These are phyloP conservation scores for Sporothrix luriei DNA, from an alignment of 2,329 filamentous ascomycete genomes.

Conservation along the genomic window DNA sequence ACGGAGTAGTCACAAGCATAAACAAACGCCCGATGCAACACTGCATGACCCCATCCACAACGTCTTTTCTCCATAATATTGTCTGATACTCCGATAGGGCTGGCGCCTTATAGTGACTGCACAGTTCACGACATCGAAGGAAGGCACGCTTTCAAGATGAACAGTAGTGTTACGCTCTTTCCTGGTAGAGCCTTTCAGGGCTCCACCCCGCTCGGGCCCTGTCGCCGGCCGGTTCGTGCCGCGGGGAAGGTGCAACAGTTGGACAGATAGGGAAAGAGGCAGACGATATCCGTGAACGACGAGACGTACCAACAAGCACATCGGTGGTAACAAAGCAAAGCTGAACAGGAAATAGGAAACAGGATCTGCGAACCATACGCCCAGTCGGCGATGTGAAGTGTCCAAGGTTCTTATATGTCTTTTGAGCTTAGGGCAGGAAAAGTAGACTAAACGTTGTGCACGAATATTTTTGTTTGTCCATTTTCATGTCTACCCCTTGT, in stretches of 20 bases:
- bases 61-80: background rate
- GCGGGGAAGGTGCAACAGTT: constrained; percentile 18
- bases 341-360: too few relatives aligned
- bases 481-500: background rate
- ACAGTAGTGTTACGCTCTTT: constrained; percentile 6
- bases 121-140: background rate
- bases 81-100: background rate
- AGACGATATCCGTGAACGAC: background rate
- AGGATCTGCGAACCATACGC: background rate
- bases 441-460: too few relatives aligned
- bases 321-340: background rate
- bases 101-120: background rate
- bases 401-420: background rate
- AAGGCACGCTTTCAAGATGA: constrained; percentile 5
- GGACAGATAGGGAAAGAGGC: constrained; percentile 7
- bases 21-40: constrained; percentile 9
- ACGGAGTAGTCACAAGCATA: background rate
- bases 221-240: constrained; percentile 13
- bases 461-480: background rate
- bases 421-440: background rate
- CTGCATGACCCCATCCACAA: constrained; percentile 4
- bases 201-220: constrained; percentile 1
- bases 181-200: background rate
- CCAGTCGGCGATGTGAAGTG: background rate
- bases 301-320: background rate